Conservation (phyloP, 768 basidiomycete genomes). For the Trametes coccinea region DNA sequence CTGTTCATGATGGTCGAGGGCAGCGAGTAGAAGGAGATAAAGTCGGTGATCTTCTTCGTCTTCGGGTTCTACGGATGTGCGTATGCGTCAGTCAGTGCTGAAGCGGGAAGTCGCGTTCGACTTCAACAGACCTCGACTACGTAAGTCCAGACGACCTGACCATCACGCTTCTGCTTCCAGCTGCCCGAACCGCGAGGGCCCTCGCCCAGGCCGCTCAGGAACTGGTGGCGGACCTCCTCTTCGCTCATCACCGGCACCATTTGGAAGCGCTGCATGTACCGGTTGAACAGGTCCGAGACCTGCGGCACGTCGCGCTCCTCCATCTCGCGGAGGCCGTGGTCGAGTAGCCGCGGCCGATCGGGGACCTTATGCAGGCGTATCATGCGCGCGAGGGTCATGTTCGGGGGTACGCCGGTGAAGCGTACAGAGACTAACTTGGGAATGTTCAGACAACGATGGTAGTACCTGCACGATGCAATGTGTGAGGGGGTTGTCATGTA, state of each 20-base stretch:
- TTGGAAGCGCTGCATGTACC: constrained; percentile 85
- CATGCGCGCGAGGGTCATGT: constrained; percentile 90
- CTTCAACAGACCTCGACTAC: constrained; percentile 78
- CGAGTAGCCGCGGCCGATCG: constrained; percentile 41
- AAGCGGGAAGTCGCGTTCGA: no score
- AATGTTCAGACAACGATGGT: constrained; percentile 89
- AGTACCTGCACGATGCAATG: constrained; percentile 56
- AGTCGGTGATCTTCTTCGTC: constrained; percentile 86
- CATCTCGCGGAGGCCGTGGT: constrained; percentile 82
- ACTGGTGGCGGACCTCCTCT: constrained; percentile 84
- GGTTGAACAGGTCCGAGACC: constrained; percentile 67
- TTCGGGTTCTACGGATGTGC: constrained; percentile 62
- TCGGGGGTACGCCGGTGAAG: constrained; percentile 86
- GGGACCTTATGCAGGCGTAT: constrained; percentile 73
- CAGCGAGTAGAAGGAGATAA: constrained; percentile 95
- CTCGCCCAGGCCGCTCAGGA: constrained; percentile 80
- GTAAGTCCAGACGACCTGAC: constrained; percentile 94
- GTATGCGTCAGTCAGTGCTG: no score
- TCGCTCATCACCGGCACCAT: constrained; percentile 72
- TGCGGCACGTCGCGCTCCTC: constrained; percentile 71
- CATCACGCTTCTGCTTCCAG: constrained; percentile 51
- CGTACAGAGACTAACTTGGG: constrained; percentile 88
- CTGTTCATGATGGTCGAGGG: constrained; percentile 90
- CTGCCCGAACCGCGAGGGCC: constrained; percentile 46
- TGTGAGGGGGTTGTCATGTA: no score